phyloP scores from a whole-genome alignment of 345 rosid genomes.

The Limnanthes douglasii region DNA sequence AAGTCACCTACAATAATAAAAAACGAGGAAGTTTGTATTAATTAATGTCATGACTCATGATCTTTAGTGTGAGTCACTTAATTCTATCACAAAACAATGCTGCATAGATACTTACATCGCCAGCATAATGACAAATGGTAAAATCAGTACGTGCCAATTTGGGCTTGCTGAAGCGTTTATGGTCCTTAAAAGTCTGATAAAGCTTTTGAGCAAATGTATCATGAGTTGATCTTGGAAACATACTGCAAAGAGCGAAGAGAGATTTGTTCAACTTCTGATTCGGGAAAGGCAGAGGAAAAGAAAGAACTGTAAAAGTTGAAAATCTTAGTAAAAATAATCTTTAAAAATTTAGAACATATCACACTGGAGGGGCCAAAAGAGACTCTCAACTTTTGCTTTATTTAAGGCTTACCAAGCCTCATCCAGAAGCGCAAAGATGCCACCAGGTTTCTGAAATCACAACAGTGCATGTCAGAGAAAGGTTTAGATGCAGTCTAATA shows the following conservation, averaged over 20 bases:
- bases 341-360: no score
- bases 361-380: no score
- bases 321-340: slow-evolving; percentile 1
- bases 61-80: no score
- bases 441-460: slow-evolving; percentile 90
- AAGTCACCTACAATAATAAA: slow-evolving; percentile 52
- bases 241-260: slow-evolving; percentile 32
- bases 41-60: no score
- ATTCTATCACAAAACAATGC: slow-evolving; percentile 1
- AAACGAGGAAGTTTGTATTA: no score
- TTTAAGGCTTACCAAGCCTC: slow-evolving; percentile 74
- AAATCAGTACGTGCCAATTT: slow-evolving; percentile 88
- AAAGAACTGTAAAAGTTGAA: slow-evolving; percentile 2
- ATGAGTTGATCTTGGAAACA: slow-evolving; percentile 96
- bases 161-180: slow-evolving; percentile 87
- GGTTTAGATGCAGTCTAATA: no score
- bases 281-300: slow-evolving; percentile 3
- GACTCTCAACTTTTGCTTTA: no score
- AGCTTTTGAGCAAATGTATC: slow-evolving; percentile 95
- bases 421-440: slow-evolving; percentile 92
- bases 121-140: slow-evolving; percentile 93
- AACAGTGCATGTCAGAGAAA: slow-evolving; percentile 14
- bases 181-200: slow-evolving; percentile 76
- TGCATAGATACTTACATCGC: slow-evolving; percentile 55
- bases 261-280: slow-evolving; percentile 8